Percentiles rank a stretch among this genome's conserved stretches.
These are phyloP conservation scores for Neurospora intermedia DNA, from an alignment of 495 filamentous ascomycete species.

Conservation along the genomic window DNA sequence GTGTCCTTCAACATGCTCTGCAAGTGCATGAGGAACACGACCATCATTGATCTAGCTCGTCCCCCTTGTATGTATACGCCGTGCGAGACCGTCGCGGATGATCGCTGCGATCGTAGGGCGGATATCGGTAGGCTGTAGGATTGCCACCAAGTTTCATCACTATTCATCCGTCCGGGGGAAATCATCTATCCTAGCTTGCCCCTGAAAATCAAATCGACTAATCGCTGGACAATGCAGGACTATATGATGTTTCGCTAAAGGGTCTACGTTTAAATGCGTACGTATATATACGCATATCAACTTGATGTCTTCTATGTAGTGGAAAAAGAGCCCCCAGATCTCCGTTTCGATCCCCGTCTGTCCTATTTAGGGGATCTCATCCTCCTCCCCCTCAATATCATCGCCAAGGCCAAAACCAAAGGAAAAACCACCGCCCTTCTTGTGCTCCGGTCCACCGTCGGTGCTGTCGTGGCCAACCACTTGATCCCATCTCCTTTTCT, in stretches of 20 bases:
- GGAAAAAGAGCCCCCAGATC: not conserved
- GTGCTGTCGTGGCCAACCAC: slow-evolving; percentile 44
- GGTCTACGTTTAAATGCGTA: not conserved
- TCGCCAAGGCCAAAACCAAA: slow-evolving; percentile 70
- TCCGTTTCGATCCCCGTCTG: not conserved
- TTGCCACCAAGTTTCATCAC: not conserved
- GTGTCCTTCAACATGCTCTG: not conserved
- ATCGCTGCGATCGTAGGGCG: not conserved
- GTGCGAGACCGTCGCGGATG: not conserved
- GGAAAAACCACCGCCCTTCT: slow-evolving; percentile 53
- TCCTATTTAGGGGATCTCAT: slow-evolving; percentile 21
- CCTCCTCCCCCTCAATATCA: slow-evolving; percentile 34
- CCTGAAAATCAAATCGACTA: not conserved
- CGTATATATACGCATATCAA: not conserved
- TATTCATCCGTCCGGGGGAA: not conserved
- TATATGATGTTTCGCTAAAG: not conserved
- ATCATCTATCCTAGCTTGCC: not conserved
- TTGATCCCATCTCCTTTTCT: slow-evolving; percentile 81
- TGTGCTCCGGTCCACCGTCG: slow-evolving; percentile 22
- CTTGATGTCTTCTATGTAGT: not conserved
- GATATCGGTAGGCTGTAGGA: not conserved
- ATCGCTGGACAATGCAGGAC: not conserved
- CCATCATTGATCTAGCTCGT: not conserved
- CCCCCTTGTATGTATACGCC: too few relatives aligned
- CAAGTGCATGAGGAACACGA: not conserved